Base-by-base conservation (phyloP, 2,329 filamentous ascomycete genomes). In the Cladosporium sp. region DNA sequence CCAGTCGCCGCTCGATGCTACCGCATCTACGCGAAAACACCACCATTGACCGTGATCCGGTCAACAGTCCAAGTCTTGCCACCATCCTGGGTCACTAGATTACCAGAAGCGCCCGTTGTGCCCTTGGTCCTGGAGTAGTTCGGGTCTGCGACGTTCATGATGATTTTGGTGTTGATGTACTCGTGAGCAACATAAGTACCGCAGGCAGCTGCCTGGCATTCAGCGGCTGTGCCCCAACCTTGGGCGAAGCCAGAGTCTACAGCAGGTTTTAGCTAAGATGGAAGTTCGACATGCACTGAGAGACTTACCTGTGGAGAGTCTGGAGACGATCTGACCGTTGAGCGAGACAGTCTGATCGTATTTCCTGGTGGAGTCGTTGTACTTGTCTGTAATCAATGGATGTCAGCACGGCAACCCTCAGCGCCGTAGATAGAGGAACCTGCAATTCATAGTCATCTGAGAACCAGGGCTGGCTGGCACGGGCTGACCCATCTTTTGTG, bases 1-100 rank as follows among this genome's bases (percentile, higher is more conserved):
- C 7, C 30, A 34, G 8, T 34, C 7, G 11, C 7, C 11, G 9
- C 8, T 34, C 8, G 8, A 34, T 34, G 8, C 30, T 8, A 34
- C 30, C 25, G 4, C 20, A 17, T 3, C 51, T 54, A 55, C 14
- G 9, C 25, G 19, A 55, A 55, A 12, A 45, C 52, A 37, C 52
- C 25, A 8, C 52, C 43, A 7, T 59, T 55, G 22, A 76, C 73
- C 11, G 61, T 54, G 52, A 78, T 77, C 9, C 69, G 73, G 25
- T 61, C 71, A 28, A 78, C 71, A n/a, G 67, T 75, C 76, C 76
- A 78, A 5, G 75, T 78, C 64, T 73, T 74, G 7, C 76, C 76
- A 30, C 70, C 70, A 58, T 79, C 76, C 12, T 51, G 66, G 5
- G 75, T 78, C 36, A 67, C 65, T 71, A 78, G 70, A 8, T 74